A percentile compares a stretch with the other conserved stretches of the same genome.
phyloP scores from a whole-genome alignment of 208 protist genomes.

The Crithidia sp. region DNA sequence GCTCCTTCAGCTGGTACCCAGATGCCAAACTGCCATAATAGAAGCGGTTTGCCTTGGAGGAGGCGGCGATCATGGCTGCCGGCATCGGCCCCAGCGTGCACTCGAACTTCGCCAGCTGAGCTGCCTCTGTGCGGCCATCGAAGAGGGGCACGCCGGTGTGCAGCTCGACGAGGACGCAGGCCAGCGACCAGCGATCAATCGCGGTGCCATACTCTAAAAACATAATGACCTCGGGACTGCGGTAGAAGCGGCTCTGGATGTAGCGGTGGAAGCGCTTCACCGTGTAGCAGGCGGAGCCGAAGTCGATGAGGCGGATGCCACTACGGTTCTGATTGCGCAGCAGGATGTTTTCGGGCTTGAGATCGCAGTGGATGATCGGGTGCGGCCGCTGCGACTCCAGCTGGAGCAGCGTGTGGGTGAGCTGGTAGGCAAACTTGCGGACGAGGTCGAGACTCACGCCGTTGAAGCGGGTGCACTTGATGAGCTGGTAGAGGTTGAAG shows the following conservation, averaged over 20 bases:
- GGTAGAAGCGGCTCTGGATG: constrained; percentile 98
- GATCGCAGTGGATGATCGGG: constrained; percentile 98
- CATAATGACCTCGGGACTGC: constrained; percentile 97
- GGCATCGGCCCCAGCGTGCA: constrained; percentile 79
- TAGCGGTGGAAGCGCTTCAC: constrained; percentile 96
- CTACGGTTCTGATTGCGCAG: constrained; percentile 87
- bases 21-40: constrained; percentile 39
- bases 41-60: constrained; percentile 61
- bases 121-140: constrained; percentile 92
- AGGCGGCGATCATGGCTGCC: constrained; percentile 60
- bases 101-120: constrained; percentile 95
- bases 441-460: constrained; percentile 88
- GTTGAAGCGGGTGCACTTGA: constrained; percentile 91
- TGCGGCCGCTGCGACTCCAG: constrained; percentile 84
- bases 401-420: constrained; percentile 90
- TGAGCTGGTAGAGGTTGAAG: constrained; percentile 97
- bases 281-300: constrained; percentile 96
- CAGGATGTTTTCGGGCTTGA: constrained; percentile 97
- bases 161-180: constrained; percentile 98
- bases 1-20: constrained; percentile 45
- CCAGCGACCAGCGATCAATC: constrained; percentile 99
- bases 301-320: constrained; percentile 98
- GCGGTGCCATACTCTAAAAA: constrained; percentile 91
- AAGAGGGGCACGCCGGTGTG: constrained; percentile 98
- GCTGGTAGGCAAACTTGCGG: constrained; percentile 95